Conservation (phyloP, 495 filamentous ascomycete genomes). For the Letharia lupina region DNA sequence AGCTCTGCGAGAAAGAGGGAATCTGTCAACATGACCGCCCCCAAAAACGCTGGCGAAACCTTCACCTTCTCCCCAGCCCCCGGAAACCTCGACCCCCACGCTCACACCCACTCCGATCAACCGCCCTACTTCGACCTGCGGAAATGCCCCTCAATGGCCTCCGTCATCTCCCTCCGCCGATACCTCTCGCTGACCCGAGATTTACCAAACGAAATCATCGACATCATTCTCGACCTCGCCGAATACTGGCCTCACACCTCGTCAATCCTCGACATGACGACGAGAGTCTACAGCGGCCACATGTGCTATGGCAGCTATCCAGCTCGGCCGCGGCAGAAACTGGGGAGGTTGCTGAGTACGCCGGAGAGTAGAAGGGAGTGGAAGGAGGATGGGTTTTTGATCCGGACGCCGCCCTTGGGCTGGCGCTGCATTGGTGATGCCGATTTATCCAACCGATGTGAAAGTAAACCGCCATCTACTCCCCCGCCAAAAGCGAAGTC, state of each 20-base stretch:
- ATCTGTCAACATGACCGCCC: background rate
- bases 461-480: background rate
- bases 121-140: background rate
- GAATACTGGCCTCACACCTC: constrained; percentile 61
- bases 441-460: background rate
- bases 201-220: constrained; percentile 58
- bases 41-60: background rate
- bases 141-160: background rate
- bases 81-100: background rate
- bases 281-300: constrained; percentile 8
- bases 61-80: background rate
- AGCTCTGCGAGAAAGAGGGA: background rate
- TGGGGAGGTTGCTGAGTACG: background rate
- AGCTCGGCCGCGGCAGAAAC: background rate
- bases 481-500: background rate
- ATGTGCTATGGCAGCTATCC: constrained; percentile 8
- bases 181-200: background rate
- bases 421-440: background rate
- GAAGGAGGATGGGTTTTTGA: constrained; percentile 2
- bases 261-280: constrained; percentile 21
- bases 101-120: background rate
- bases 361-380: constrained; percentile 3
- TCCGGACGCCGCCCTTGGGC: constrained; percentile 7
- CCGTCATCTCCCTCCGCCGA: background rate
- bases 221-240: constrained; percentile 56